These are phyloP conservation scores for Neobulgaria alba DNA, from an alignment of 2,329 filamentous ascomycete species.

Conservation along the genomic window DNA sequence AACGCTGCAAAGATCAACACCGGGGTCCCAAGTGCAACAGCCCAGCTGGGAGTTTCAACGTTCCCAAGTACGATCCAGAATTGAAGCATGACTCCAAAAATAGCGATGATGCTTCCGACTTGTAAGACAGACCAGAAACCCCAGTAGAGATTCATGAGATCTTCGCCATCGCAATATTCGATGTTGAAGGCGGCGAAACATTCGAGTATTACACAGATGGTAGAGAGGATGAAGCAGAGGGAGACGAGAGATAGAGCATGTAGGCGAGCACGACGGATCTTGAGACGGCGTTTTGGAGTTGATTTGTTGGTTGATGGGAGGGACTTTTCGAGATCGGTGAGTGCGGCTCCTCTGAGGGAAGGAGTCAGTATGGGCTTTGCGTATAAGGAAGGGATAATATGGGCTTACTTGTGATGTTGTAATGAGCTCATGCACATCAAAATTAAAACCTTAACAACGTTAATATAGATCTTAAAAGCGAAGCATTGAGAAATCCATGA, in stretches of 20 bases:
- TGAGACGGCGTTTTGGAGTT: constrained; percentile 20
- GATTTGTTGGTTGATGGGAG: constrained; percentile 10
- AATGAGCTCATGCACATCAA: constrained; percentile 37
- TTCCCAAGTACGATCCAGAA: constrained; percentile 41
- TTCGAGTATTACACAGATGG: constrained; percentile 43
- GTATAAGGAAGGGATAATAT: too few relatives aligned
- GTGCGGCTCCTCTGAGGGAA: constrained; percentile 12
- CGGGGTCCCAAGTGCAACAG: constrained; percentile 49
- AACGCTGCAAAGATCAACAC: constrained; percentile 45
- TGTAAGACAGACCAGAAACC: constrained; percentile 53
- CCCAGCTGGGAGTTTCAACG: constrained; percentile 48
- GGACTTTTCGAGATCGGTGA: constrained; percentile 13
- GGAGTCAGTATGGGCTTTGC: background rate
- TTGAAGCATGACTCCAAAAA: constrained; percentile 47
- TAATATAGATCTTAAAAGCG: background rate
- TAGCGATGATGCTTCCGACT: constrained; percentile 48
- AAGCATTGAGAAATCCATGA: too few relatives aligned
- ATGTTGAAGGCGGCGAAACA: constrained; percentile 34
- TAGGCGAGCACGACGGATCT: constrained; percentile 22
- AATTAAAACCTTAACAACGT: constrained; percentile 27
- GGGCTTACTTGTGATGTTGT: constrained; percentile 22
- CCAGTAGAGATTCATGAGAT: constrained; percentile 51
- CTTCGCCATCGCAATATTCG: constrained; percentile 51
- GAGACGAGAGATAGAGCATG: constrained; percentile 34
- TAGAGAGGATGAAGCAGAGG: constrained; percentile 37